A percentile compares a stretch with the other conserved stretches of the same genome.
These are phyloP conservation scores for Cladosporium sp. DNA, from an alignment of 2,329 filamentous ascomycete genomes.

Conservation along the genomic window DNA sequence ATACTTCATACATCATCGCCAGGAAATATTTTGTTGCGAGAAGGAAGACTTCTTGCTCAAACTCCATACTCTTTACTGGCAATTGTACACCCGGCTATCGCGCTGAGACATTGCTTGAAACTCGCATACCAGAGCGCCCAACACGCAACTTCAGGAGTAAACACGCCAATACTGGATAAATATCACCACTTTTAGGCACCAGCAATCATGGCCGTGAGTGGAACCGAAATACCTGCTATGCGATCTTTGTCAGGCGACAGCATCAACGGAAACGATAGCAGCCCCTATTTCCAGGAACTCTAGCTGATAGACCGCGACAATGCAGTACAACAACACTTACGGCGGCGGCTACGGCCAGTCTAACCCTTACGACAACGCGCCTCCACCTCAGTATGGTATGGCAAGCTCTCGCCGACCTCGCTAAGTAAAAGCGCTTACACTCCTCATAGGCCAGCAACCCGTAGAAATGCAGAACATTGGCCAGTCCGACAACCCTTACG, in stretches of 20 bases:
- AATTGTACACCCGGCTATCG: background rate
- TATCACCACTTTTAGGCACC: background rate
- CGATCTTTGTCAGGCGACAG: background rate
- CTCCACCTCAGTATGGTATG: slow-evolving; percentile 34
- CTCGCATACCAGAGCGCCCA: slow-evolving; percentile 9
- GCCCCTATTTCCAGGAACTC: background rate
- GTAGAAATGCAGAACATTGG: slow-evolving; percentile 71
- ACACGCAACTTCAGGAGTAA: slow-evolving; percentile 15
- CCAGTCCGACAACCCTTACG: slow-evolving; percentile 41
- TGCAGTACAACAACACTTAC: slow-evolving; percentile 41
- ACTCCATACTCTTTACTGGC: background rate
- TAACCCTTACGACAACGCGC: slow-evolving; percentile 52
- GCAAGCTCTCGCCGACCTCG: background rate
- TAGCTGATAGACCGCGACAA: slow-evolving; percentile 17
- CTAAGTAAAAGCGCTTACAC: background rate
- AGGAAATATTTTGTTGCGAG: background rate
- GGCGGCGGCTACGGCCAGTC: slow-evolving; percentile 55
- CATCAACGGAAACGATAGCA: background rate
- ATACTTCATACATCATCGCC: background rate
- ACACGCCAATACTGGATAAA: background rate
- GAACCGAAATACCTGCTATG: background rate
- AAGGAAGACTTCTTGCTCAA: background rate
- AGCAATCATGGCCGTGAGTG: slow-evolving; percentile 1
- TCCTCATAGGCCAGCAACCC: slow-evolving; percentile 22
- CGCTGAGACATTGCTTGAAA: background rate